These are phyloP conservation scores for Chlamydomonas sphaeroides DNA, from an alignment of 139 green algal species.

Conservation along the genomic window DNA sequence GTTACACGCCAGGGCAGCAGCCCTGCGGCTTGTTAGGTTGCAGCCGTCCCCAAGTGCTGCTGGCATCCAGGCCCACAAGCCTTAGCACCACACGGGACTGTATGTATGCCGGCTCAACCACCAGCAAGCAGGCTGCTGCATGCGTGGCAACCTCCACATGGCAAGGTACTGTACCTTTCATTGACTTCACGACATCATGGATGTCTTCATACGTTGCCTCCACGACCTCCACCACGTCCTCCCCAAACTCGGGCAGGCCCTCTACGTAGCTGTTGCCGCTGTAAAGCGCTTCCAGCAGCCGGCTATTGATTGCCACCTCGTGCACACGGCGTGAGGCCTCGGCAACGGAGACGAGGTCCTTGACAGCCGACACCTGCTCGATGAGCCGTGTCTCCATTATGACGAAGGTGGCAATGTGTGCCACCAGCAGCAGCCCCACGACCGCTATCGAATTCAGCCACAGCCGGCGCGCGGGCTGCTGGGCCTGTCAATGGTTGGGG, in stretches of 20 bases:
- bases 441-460: background rate
- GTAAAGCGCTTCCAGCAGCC: background rate
- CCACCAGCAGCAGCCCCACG: background rate
- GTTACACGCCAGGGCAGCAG: too few relatives aligned
- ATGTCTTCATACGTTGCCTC: background rate
- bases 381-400: background rate
- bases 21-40: too few relatives aligned
- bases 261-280: slow-evolving; percentile 1
- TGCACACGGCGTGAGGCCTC: background rate
- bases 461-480: background rate
- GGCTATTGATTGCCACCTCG: background rate
- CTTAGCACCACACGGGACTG: too few relatives aligned
- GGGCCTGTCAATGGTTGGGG: background rate
- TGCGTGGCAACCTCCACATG: too few relatives aligned
- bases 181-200: background rate
- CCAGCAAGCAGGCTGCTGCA: too few relatives aligned
- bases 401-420: background rate
- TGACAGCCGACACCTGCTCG: background rate
- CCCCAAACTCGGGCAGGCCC: background rate
- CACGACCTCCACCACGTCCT: background rate
- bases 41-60: too few relatives aligned
- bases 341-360: background rate
- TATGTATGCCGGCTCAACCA: too few relatives aligned
- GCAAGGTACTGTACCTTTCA: background rate
- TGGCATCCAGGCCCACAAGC: background rate